phyloP scores from a whole-genome alignment of 2,329 filamentous ascomycete species.

The Fusarium sp. region DNA sequence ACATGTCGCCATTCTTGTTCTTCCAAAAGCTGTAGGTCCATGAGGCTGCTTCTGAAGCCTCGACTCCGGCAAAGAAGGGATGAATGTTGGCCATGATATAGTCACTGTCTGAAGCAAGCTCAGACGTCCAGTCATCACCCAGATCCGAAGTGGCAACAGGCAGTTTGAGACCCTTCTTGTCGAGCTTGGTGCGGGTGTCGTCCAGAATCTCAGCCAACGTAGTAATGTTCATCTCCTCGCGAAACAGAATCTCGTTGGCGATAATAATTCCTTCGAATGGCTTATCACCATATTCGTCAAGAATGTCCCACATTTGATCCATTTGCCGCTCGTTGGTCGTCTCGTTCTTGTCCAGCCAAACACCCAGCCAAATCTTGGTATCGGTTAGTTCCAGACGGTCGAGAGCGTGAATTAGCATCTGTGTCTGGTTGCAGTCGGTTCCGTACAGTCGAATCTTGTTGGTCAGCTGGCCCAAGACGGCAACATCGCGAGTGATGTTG shows the following conservation, averaged over 20 bases:
- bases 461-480: conserved; percentile 89
- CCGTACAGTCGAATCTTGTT: conserved; percentile 91
- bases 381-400: conserved; percentile 76
- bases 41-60: conserved; percentile 73
- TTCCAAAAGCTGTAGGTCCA: conserved; percentile 92
- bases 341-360: conserved; percentile 87
- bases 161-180: conserved; percentile 73
- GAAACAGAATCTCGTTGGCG: conserved; percentile 83
- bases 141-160: conserved; percentile 90
- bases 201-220: conserved; percentile 74
- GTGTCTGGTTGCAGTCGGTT: conserved; percentile 96
- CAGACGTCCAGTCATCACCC: conserved; percentile 84
- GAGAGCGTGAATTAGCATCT: conserved; percentile 91
- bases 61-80: conserved; percentile 90
- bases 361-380: conserved; percentile 93
- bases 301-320: conserved; percentile 83
- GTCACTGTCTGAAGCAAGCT: conserved; percentile 79
- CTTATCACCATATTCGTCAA: conserved; percentile 74
- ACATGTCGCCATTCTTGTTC: conserved; percentile 73
- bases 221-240: conserved; percentile 77
- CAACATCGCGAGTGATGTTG: conserved; percentile 92
- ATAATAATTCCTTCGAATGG: conserved; percentile 87
- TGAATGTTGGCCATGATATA: conserved; percentile 97
- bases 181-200: conserved; percentile 80
- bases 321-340: conserved; percentile 90